These are phyloP conservation scores for Plasmodium billcollinsi DNA, from an alignment of 169 alveolate species.

Conservation along the genomic window DNA sequence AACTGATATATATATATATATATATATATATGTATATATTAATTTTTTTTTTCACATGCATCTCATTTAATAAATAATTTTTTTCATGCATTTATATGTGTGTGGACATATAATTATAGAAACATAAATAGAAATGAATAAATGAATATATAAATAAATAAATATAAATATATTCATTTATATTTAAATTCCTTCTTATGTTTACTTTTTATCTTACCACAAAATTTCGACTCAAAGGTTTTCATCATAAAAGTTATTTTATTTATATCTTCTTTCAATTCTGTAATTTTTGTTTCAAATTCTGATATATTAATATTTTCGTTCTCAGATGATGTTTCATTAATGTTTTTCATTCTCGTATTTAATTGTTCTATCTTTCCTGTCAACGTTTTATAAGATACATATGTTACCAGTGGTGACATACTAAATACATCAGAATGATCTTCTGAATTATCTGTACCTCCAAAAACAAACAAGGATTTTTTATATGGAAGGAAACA, in stretches of 20 bases:
- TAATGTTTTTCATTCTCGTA: constrained; percentile 17
- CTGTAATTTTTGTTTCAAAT: constrained; percentile 51
- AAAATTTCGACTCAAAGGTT: constrained; percentile 56
- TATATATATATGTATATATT: neutral
- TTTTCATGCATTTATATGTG: neutral
- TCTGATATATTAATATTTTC: constrained; percentile 22
- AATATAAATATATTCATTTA: neutral
- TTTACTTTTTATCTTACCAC: constrained; percentile 9
- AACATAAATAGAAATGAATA: constrained; percentile 1
- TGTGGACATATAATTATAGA: neutral
- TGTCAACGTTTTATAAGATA: constrained; percentile 48
- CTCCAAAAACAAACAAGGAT: constrained; percentile 74
- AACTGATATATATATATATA: neutral
- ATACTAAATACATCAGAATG: constrained; percentile 60
- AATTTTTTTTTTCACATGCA: neutral
- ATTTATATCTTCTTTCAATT: constrained; percentile 46
- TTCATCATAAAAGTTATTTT: constrained; percentile 62
- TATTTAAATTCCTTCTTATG: too few species aligned
- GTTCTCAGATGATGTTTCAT: constrained; percentile 18
- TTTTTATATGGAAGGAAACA: constrained; percentile 69
- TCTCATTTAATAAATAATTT: neutral
- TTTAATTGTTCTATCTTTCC: constrained; percentile 43
- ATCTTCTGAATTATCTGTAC: constrained; percentile 33
- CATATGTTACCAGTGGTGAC: constrained; percentile 74
- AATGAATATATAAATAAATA: neutral